A percentile compares a stretch with the other conserved stretches of the same genome.
Evolutionary conservation across 2,329 filamentous ascomycete genomes (phyloP).

Genomic region (Trichoderma sp.): DNA sequence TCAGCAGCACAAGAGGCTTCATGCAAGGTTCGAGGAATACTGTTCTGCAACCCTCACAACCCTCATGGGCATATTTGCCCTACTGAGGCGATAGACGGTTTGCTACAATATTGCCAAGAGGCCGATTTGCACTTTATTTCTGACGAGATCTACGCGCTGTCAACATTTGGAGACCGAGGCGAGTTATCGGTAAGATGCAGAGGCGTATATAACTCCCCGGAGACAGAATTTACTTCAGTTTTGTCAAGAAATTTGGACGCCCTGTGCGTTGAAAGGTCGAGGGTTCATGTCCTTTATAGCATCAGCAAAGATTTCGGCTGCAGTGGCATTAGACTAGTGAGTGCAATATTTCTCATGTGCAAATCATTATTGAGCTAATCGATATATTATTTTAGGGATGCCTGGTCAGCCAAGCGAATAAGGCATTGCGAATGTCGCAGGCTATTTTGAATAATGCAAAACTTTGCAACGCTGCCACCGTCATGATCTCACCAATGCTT

Average conservation of each 20-base stretch:
- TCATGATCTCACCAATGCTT: conserved; percentile 5
- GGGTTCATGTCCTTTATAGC: conserved; percentile 14
- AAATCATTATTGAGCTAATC: background rate
- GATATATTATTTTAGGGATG: background rate
- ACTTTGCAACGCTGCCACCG: conserved; percentile 10
- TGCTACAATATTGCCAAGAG: conserved; percentile 12
- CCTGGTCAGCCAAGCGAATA: conserved; percentile 13
- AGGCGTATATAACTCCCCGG: background rate
- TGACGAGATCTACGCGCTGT: conserved; percentile 17
- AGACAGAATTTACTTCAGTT: conserved; percentile 11
- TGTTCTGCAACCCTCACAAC: conserved; percentile 21
- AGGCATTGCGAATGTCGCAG: conserved; percentile 11
- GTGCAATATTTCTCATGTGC: background rate
- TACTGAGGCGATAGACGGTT: background rate
- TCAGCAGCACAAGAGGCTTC: background rate
- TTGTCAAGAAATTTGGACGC: conserved; percentile 2
- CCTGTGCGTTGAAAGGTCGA: background rate
- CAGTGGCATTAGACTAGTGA: conserved; percentile 12
- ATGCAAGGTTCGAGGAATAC: conserved; percentile 4
- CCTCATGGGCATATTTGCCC: conserved; percentile 17
- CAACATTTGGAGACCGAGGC: conserved; percentile 3
- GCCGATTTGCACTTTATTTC: conserved; percentile 15
- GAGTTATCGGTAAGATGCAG: background rate
- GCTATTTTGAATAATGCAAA: conserved; percentile 19
- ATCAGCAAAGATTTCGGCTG: conserved; percentile 21